Evolutionary conservation across 768 basidiomycete species (phyloP).

Genomic region (Kwoniella sp.): DNA sequence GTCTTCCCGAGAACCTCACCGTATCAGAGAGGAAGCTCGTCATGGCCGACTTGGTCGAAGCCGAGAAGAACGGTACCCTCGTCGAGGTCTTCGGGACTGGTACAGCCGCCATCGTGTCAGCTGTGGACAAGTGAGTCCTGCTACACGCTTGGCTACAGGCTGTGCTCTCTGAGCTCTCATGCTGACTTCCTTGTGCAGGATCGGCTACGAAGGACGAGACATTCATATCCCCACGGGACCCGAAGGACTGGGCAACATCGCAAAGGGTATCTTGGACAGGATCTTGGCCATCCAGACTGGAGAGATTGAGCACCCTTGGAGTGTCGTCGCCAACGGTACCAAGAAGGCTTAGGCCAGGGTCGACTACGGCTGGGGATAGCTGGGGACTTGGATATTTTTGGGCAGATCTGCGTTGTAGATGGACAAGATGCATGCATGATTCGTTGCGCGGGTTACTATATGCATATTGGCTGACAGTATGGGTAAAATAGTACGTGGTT

Average conservation of each 20-base stretch:
- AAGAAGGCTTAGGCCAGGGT: too few relatives aligned
- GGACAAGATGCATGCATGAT: too few relatives aligned
- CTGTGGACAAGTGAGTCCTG: conserved; percentile 46
- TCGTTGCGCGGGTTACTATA: neutral
- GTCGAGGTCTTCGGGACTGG: conserved; percentile 82
- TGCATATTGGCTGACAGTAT: neutral
- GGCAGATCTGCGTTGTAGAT: too few relatives aligned
- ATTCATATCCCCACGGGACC: conserved; percentile 60
- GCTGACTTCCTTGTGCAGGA: conserved; percentile 40
- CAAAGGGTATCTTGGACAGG: conserved; percentile 64
- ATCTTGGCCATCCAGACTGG: conserved; percentile 77
- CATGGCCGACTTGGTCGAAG: conserved; percentile 56
- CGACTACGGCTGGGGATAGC: too few relatives aligned
- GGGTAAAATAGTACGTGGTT: too few relatives aligned
- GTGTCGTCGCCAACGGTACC: conserved; percentile 55
- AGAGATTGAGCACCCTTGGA: conserved; percentile 64
- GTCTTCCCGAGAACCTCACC: conserved; percentile 54
- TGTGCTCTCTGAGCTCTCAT: too few relatives aligned
- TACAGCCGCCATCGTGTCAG: conserved; percentile 56
- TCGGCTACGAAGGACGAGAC: conserved; percentile 61
- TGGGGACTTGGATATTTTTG: too few relatives aligned
- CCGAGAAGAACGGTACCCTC: conserved; percentile 60
- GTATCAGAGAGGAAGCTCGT: conserved; percentile 62
- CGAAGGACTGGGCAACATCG: conserved; percentile 77
- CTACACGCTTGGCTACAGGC: too few relatives aligned